Conservation (phyloP, 495 filamentous ascomycete genomes). For the Parathielavia hyrcaniae region DNA sequence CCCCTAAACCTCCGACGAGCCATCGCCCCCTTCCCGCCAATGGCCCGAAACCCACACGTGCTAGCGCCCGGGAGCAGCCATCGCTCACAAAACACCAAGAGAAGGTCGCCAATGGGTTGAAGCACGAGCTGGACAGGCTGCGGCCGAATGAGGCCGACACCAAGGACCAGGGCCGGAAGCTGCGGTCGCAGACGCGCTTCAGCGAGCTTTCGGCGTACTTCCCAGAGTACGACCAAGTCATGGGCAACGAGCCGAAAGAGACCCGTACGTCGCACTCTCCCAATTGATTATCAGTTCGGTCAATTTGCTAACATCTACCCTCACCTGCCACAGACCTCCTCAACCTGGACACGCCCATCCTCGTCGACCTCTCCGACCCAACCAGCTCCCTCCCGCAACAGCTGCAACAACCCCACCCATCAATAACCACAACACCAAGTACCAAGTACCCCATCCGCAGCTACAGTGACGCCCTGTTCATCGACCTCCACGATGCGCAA, state of each 20-base stretch:
- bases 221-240: conserved; percentile 82
- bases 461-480: conserved; percentile 43
- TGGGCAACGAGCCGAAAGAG: conserved; percentile 72
- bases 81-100: conserved; percentile 43
- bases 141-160: conserved; percentile 40
- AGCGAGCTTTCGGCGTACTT: conserved; percentile 86
- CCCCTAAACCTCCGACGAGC: conserved; percentile 24
- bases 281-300: conserved; percentile 13
- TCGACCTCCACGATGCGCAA: conserved; percentile 48
- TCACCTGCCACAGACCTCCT: conserved; percentile 46
- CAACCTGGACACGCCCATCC: conserved; percentile 55
- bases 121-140: conserved; percentile 46
- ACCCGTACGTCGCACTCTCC: conserved; percentile 51
- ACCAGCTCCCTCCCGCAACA: conserved; percentile 13
- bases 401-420: conserved; percentile 23
- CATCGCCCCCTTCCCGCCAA: conserved; percentile 19
- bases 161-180: conserved; percentile 46
- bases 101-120: conserved; percentile 49
- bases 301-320: conserved; percentile 29
- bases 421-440: conserved; percentile 4
- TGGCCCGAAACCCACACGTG: conserved; percentile 25
- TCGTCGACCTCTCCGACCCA: conserved; percentile 34
- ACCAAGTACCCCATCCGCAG: conserved; percentile 36
- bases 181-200: conserved; percentile 55
- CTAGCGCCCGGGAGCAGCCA: conserved; percentile 19